These are phyloP conservation scores for Blastobotrys ciferrii DNA, from an alignment of 1,139 yeast genomes.

Conservation along the genomic window DNA sequence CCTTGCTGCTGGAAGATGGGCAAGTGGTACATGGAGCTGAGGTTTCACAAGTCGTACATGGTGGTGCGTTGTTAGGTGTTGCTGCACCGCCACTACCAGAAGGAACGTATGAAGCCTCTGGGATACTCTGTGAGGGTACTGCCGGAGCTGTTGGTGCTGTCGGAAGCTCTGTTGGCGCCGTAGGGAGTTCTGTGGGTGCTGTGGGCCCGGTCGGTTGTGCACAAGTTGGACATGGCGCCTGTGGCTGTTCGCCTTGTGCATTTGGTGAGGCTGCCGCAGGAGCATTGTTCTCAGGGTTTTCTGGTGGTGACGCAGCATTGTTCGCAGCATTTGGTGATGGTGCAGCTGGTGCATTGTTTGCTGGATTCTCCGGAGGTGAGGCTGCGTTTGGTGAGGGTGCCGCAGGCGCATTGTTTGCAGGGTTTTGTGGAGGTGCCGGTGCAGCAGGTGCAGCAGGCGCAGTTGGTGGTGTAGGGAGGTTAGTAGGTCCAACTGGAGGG, in stretches of 20 bases:
- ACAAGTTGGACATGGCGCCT: not conserved
- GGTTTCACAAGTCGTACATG: not conserved
- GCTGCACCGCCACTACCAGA: too few relatives aligned
- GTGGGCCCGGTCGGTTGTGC: not conserved
- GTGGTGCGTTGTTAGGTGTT: not conserved
- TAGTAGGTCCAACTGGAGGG: not conserved
- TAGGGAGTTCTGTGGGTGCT: not conserved
- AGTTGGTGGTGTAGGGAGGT: slow-evolving; percentile 1
- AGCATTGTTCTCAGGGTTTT: not conserved
- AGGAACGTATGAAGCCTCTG: not conserved
- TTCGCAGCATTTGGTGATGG: not conserved
- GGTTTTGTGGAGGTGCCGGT: slow-evolving; percentile 1
- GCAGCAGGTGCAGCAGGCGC: too few relatives aligned
- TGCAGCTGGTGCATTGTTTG: not conserved
- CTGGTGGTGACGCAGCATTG: too few relatives aligned
- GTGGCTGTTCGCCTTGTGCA: not conserved
- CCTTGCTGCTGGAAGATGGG: not conserved
- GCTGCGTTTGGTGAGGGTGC: not conserved
- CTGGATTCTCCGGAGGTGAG: too few relatives aligned
- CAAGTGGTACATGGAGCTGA: not conserved
- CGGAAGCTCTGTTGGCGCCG: slow-evolving; percentile 1
- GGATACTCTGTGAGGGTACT: not conserved
- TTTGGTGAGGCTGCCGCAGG: not conserved
- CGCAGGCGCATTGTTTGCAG: not conserved
- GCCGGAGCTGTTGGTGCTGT: slow-evolving; percentile 4